Percentiles rank a stretch among this genome's conserved stretches.
These are phyloP conservation scores for Candida dajiaensis DNA, from an alignment of 805 yeast species.

Conservation along the genomic window DNA sequence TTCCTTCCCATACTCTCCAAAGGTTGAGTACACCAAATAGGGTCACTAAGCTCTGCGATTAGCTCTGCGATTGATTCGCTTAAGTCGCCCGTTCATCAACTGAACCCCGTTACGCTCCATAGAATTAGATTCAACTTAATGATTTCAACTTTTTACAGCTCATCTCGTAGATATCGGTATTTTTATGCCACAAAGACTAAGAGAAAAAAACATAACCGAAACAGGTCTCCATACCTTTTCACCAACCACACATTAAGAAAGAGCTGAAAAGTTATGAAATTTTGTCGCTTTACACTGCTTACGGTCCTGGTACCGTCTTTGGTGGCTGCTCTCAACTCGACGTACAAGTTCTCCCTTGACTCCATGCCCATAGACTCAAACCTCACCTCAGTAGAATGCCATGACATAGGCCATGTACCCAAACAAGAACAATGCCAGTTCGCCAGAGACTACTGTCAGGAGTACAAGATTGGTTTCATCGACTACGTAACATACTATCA, in stretches of 20 bases:
- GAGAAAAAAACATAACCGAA: neutral
- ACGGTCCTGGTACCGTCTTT: neutral
- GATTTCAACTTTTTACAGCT: neutral
- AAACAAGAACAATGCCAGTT: constrained; percentile 16
- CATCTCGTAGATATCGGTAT: neutral
- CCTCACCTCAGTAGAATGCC: constrained; percentile 11
- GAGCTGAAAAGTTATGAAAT: neutral
- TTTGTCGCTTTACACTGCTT: neutral
- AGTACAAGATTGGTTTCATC: constrained; percentile 22
- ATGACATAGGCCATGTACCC: constrained; percentile 13
- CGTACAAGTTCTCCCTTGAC: neutral
- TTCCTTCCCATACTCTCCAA: constrained; percentile 58
- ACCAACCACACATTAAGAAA: too few relatives aligned
- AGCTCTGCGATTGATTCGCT: neutral
- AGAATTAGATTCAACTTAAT: neutral
- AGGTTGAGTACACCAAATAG: constrained; percentile 15
- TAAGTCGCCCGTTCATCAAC: neutral
- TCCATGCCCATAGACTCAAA: neutral
- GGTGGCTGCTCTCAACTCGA: neutral
- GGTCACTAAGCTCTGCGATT: neutral
- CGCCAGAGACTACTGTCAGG: constrained; percentile 15
- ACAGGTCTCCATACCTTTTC: neutral
- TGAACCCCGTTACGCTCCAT: neutral
- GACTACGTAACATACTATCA: constrained; percentile 19
- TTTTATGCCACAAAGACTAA: neutral